Evolutionary conservation across 768 basidiomycete species (phyloP).

Genomic region (Pleurotus salmoneostramineus): DNA sequence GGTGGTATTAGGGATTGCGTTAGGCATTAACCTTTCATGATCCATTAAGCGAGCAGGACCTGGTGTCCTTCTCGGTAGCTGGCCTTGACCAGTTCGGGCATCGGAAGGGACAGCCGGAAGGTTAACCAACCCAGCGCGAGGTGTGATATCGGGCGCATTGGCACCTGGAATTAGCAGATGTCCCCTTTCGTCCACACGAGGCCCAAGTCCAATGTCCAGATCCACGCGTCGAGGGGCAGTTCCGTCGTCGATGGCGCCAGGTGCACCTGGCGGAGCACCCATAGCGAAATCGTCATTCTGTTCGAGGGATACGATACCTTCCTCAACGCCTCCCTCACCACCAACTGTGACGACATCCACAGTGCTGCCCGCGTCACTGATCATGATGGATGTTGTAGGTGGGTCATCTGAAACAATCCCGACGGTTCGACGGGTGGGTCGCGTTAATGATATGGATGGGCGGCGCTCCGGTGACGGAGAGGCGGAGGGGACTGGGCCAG

Average conservation of each 20-base stretch:
- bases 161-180: conserved; percentile 20
- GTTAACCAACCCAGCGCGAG: conserved; percentile 55
- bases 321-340: conserved; percentile 54
- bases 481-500: conserved; percentile 13
- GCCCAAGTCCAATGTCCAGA: conserved; percentile 8
- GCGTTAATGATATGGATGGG: conserved; percentile 15
- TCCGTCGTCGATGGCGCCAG: conserved; percentile 52
- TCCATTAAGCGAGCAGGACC: neutral
- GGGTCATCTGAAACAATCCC: conserved; percentile 39
- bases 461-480: conserved; percentile 29
- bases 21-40: neutral
- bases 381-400: conserved; percentile 30
- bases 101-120: conserved; percentile 34
- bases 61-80: neutral
- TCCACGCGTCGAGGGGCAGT: conserved; percentile 20
- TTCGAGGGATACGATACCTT: conserved; percentile 72
- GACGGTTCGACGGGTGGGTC: conserved; percentile 26
- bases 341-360: conserved; percentile 17
- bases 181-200: conserved; percentile 20
- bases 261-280: conserved; percentile 88
- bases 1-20: conserved; percentile 8
- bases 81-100: neutral
- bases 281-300: conserved; percentile 87
- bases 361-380: conserved; percentile 28
- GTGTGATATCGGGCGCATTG: conserved; percentile 55